Conservation (phyloP, 495 filamentous ascomycete genomes). For the Penicillium canescens region DNA sequence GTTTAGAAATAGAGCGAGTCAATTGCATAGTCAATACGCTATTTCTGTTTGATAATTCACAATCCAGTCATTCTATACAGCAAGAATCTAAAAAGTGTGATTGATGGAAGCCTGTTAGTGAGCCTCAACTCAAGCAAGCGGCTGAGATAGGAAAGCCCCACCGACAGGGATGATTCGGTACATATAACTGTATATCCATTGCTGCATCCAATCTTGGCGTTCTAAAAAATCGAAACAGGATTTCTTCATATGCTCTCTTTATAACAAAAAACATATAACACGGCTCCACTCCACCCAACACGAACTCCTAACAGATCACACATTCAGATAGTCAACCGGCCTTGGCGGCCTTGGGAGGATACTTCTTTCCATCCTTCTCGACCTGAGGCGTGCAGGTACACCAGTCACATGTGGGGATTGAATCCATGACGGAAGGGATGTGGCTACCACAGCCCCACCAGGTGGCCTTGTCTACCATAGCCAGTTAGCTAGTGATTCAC, state of each 20-base stretch:
- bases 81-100: too few species aligned
- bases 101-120: too few species aligned
- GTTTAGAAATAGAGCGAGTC: too few species aligned
- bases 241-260: background rate
- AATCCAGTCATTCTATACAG: too few species aligned
- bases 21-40: too few species aligned
- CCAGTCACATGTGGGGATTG: conserved; percentile 56
- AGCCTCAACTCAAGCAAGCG: too few species aligned
- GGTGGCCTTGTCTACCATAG: conserved; percentile 56
- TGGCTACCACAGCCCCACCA: conserved; percentile 76
- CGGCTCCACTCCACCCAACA: background rate
- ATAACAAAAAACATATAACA: background rate
- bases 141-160: too few species aligned
- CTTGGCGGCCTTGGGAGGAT: conserved; percentile 61
- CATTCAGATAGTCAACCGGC: conserved; percentile 30
- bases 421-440: conserved; percentile 66
- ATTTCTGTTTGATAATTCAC: too few species aligned
- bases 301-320: conserved; percentile 17
- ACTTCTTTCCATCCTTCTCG: conserved; percentile 58
- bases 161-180: too few species aligned
- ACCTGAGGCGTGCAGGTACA: conserved; percentile 66
- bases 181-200: too few species aligned
- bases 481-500: conserved; percentile 3
- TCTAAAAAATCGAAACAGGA: too few species aligned
- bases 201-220: too few species aligned